A percentile compares a stretch with the other conserved stretches of the same genome.
Evolutionary conservation across 2,329 filamentous ascomycete genomes (phyloP).

Genomic region (Cucurbitaria berberidis): DNA sequence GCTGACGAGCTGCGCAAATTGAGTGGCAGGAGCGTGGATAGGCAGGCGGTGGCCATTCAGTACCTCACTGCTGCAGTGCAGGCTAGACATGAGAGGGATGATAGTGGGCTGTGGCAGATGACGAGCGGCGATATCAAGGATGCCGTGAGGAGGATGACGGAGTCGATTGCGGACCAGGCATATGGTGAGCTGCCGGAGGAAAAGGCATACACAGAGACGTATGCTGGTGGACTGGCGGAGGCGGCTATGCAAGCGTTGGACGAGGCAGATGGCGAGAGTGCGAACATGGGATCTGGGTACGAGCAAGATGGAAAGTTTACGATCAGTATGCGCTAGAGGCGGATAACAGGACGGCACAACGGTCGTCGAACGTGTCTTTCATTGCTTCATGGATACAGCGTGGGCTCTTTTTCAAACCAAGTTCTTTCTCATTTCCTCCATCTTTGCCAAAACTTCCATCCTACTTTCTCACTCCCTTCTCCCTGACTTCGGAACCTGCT

Average conservation of each 20-base stretch:
- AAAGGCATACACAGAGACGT: neutral
- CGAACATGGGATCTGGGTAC: too few species aligned
- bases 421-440: slow-evolving; percentile 40
- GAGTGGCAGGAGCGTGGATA: neutral
- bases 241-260: too few species aligned
- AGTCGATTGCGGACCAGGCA: neutral
- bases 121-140: neutral
- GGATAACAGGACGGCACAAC: too few species aligned
- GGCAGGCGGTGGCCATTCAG: neutral
- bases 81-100: neutral
- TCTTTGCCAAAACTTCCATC: slow-evolving; percentile 55
- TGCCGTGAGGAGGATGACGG: neutral
- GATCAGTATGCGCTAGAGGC: neutral
- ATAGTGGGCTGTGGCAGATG: neutral
- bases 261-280: neutral
- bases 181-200: neutral
- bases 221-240: neutral
- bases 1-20: neutral
- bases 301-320: neutral
- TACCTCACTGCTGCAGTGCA: neutral
- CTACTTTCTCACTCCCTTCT: slow-evolving; percentile 33
- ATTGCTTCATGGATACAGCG: neutral
- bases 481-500: slow-evolving; percentile 31
- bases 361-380: neutral
- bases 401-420: neutral